Evolutionary conservation across 495 filamentous ascomycete species (phyloP).

Genomic region (Aspergillus coremiiformis): DNA sequence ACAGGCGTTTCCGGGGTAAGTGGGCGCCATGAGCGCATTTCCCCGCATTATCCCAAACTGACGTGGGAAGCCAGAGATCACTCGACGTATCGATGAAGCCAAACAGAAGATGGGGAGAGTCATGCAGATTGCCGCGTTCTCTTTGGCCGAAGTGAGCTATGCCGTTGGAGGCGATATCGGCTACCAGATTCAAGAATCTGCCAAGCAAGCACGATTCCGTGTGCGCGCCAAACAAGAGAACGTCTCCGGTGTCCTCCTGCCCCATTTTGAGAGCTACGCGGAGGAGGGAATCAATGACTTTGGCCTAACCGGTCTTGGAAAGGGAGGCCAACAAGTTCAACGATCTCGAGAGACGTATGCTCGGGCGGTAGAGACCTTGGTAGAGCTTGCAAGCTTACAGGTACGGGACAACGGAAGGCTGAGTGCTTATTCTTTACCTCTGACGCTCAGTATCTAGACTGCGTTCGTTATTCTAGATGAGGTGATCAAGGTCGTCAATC

Average conservation of each 20-base stretch:
- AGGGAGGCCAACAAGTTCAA: slow-evolving; percentile 96
- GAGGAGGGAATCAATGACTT: slow-evolving; percentile 90
- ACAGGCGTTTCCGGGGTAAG: slow-evolving; percentile 79
- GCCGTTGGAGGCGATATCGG: slow-evolving; percentile 92
- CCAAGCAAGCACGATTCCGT: slow-evolving; percentile 84
- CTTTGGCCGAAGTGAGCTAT: slow-evolving; percentile 94
- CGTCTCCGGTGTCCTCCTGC: slow-evolving; percentile 90
- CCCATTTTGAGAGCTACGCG: slow-evolving; percentile 80
- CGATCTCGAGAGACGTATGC: slow-evolving; percentile 93
- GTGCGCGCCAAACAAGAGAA: slow-evolving; percentile 95
- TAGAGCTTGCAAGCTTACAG: slow-evolving; percentile 92
- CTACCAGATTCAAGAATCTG: slow-evolving; percentile 96
- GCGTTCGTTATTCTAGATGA: slow-evolving; percentile 97
- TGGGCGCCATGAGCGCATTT: slow-evolving; percentile 8
- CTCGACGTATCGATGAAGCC: slow-evolving; percentile 92
- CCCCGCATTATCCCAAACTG: slow-evolving; percentile 24
- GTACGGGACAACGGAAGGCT: slow-evolving; percentile 28
- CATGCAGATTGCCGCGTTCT: slow-evolving; percentile 98
- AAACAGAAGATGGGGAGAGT: slow-evolving; percentile 99
- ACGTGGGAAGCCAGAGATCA: slow-evolving; percentile 64
- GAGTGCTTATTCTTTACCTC: neutral
- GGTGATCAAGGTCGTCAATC: slow-evolving; percentile 98
- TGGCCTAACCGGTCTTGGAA: slow-evolving; percentile 88
- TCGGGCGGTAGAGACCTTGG: slow-evolving; percentile 92
- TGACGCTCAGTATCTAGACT: slow-evolving; percentile 46